phyloP scores from a whole-genome alignment of 2,329 filamentous ascomycete genomes.

The Penicillium sp. region DNA sequence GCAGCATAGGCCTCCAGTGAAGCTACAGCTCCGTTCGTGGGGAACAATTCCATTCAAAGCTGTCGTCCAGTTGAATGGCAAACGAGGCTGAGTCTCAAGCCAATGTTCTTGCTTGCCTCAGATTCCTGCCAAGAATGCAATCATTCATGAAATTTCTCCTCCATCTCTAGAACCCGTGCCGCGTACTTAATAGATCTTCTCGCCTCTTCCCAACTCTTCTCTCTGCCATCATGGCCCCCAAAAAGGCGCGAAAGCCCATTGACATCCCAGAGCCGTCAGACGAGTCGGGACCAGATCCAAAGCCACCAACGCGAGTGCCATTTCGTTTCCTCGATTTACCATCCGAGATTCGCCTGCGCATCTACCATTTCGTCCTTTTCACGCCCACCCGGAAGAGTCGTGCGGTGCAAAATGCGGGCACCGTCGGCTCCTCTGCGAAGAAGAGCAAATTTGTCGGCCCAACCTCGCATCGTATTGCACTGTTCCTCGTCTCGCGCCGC shows the following conservation, averaged over 20 bases:
- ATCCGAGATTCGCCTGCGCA: slow-evolving; percentile 56
- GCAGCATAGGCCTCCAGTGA: slow-evolving; percentile 52
- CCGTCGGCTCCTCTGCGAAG: slow-evolving; percentile 42
- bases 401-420: slow-evolving; percentile 32
- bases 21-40: slow-evolving; percentile 54
- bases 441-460: slow-evolving; percentile 39
- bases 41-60: slow-evolving; percentile 39
- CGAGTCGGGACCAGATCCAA: slow-evolving; percentile 25
- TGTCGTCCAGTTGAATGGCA: slow-evolving; percentile 6
- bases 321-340: slow-evolving; percentile 60
- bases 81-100: slow-evolving; percentile 4
- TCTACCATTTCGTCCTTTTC: slow-evolving; percentile 54
- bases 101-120: slow-evolving; percentile 7
- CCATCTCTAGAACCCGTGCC: slow-evolving; percentile 17
- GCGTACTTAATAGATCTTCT: slow-evolving; percentile 28
- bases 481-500: slow-evolving; percentile 47
- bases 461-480: slow-evolving; percentile 38
- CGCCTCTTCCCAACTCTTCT: slow-evolving; percentile 9
- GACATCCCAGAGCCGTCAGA: slow-evolving; percentile 9
- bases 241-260: slow-evolving; percentile 18
- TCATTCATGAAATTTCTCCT: slow-evolving; percentile 25
- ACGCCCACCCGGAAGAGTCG: slow-evolving; percentile 33
- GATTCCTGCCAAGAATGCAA: slow-evolving; percentile 23
- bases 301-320: slow-evolving; percentile 24
- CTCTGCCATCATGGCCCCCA: slow-evolving; percentile 19